phyloP scores from a whole-genome alignment of 495 filamentous ascomycete genomes.

The Penicillium pulvis region DNA sequence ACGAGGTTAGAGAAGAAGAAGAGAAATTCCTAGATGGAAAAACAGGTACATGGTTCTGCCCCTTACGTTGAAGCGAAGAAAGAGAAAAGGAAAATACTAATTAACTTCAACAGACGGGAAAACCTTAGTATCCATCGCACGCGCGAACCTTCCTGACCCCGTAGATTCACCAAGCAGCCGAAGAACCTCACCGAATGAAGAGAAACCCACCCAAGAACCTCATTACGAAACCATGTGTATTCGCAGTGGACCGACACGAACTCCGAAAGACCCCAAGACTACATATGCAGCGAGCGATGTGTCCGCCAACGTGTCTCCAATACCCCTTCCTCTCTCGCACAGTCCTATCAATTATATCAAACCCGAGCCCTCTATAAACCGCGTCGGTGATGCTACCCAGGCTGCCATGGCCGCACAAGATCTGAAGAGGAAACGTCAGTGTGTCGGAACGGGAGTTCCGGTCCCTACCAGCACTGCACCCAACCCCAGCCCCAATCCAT shows the following conservation, averaged over 20 bases:
- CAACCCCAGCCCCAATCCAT: slow-evolving; percentile 9
- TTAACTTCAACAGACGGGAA: slow-evolving; percentile 20
- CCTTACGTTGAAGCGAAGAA: not conserved
- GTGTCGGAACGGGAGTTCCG: slow-evolving; percentile 18
- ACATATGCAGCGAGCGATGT: slow-evolving; percentile 4
- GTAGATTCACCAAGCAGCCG: slow-evolving; percentile 20
- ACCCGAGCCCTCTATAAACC: slow-evolving; percentile 14
- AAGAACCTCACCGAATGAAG: slow-evolving; percentile 16
- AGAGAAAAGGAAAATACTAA: not conserved
- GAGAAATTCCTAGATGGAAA: slow-evolving; percentile 59
- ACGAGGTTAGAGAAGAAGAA: slow-evolving; percentile 62
- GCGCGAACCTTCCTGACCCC: slow-evolving; percentile 36
- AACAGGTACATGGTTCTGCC: slow-evolving; percentile 47
- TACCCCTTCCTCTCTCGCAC: slow-evolving; percentile 4
- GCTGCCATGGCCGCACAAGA: slow-evolving; percentile 13
- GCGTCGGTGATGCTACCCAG: not conserved
- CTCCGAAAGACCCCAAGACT: slow-evolving; percentile 5
- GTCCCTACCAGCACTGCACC: slow-evolving; percentile 15
- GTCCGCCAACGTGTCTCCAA: slow-evolving; percentile 7
- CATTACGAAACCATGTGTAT: slow-evolving; percentile 8
- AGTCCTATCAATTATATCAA: slow-evolving; percentile 14
- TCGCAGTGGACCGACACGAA: slow-evolving; percentile 2
- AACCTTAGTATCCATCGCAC: slow-evolving; percentile 32
- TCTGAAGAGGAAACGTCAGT: slow-evolving; percentile 27
- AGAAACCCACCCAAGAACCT: slow-evolving; percentile 2